phyloP scores from a whole-genome alignment of 106 monocot genomes.

The Dioscorea alata region DNA sequence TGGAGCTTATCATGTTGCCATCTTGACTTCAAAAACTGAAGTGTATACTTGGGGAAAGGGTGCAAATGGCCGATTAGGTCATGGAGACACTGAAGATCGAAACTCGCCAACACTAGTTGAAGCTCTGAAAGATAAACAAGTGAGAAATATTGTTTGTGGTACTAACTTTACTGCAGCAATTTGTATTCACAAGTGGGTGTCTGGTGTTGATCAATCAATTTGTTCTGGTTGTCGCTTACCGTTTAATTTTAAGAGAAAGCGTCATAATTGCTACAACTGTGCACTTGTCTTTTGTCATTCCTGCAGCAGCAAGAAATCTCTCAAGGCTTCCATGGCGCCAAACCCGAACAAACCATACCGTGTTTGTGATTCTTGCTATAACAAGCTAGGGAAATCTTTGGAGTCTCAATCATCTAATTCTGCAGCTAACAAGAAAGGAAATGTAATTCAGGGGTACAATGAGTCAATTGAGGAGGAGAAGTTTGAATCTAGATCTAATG shows the following conservation, averaged over 20 bases:
- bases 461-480: constrained; percentile 71
- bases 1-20: constrained; percentile 82
- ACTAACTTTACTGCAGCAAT: constrained; percentile 75
- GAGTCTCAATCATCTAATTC: constrained; percentile 55
- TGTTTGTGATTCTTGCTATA: constrained; percentile 88
- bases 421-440: constrained; percentile 44
- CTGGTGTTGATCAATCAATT: constrained; percentile 87
- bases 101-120: constrained; percentile 63
- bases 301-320: constrained; percentile 89
- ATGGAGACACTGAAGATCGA: constrained; percentile 67
- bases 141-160: constrained; percentile 69
- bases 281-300: constrained; percentile 95
- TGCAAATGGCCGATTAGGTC: constrained; percentile 72
- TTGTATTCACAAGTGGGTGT: constrained; percentile 77
- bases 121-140: constrained; percentile 78
- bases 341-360: constrained; percentile 90
- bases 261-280: constrained; percentile 98
- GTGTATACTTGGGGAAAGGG: constrained; percentile 90
- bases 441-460: constrained; percentile 28
- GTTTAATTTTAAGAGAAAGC: constrained; percentile 97
- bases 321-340: constrained; percentile 93
- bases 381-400: constrained; percentile 57
- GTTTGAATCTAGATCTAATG: constrained; percentile 51
- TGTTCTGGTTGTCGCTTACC: constrained; percentile 90
- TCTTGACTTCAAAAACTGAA: constrained; percentile 78